These are phyloP conservation scores for Globisporangium nunn DNA, from an alignment of 352 stramenopile genomes.

Conservation along the genomic window DNA sequence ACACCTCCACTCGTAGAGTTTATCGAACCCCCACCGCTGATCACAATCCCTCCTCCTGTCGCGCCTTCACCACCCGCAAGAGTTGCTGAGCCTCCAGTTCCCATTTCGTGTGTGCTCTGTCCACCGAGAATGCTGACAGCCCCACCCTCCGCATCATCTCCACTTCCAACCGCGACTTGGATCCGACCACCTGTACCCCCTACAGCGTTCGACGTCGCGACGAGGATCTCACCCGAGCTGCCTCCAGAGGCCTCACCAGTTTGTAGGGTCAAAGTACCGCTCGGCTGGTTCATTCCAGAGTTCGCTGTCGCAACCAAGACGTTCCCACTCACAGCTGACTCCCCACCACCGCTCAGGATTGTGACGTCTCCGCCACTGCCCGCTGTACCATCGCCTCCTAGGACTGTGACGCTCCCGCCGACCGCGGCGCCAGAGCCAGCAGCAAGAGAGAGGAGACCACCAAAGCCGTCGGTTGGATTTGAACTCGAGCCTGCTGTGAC, in stretches of 20 bases:
- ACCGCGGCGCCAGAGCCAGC: conserved; percentile 11
- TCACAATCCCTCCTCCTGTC: conserved; percentile 19
- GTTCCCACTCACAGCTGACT: conserved; percentile 16
- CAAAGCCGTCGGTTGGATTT: conserved; percentile 6
- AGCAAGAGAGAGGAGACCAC: conserved; percentile 11
- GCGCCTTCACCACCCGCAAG: conserved; percentile 20
- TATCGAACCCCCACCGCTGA: conserved; percentile 15
- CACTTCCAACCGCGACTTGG: conserved; percentile 20
- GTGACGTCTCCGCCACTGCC: conserved; percentile 15
- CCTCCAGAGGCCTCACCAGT: conserved; percentile 9
- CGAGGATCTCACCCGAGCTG: conserved; percentile 22
- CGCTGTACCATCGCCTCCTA: conserved; percentile 18
- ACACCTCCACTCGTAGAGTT: conserved; percentile 18
- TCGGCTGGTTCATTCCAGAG: conserved; percentile 10
- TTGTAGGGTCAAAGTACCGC: conserved; percentile 16
- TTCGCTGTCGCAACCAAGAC: conserved; percentile 18
- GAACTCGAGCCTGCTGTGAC: conserved; percentile 22
- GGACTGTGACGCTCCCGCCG: conserved; percentile 27
- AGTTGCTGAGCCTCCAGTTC: conserved; percentile 23
- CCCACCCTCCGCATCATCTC: conserved; percentile 10
- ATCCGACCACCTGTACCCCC: conserved; percentile 22
- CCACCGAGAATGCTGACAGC: conserved; percentile 18
- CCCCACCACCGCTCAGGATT: conserved; percentile 15
- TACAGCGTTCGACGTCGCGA: conserved; percentile 19
- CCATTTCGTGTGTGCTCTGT: conserved; percentile 18